phyloP scores from a whole-genome alignment of 2,329 filamentous ascomycete genomes.

The Stagonosporopsis vannaccii region DNA sequence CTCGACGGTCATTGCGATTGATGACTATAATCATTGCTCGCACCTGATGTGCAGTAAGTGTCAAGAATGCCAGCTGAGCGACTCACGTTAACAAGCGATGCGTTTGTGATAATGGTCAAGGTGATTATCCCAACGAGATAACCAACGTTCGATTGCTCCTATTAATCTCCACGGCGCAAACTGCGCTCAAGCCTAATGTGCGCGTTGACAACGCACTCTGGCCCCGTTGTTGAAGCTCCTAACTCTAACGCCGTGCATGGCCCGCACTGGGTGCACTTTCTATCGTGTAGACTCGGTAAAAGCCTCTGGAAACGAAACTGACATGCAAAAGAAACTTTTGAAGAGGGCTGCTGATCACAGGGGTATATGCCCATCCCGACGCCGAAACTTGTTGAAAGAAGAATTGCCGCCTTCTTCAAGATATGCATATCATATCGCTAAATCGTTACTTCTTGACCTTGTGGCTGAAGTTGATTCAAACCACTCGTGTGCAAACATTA shows the following conservation, averaged over 20 bases:
- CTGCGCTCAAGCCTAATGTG: slow-evolving; percentile 26
- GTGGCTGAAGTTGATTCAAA: slow-evolving; percentile 52
- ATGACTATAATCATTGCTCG: neutral
- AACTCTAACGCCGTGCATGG: slow-evolving; percentile 27
- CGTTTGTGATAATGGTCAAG: slow-evolving; percentile 5
- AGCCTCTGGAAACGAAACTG: slow-evolving; percentile 30
- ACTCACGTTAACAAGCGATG: slow-evolving; percentile 9
- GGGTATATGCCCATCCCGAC: slow-evolving; percentile 47
- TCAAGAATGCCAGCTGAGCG: neutral
- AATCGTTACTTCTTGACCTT: slow-evolving; percentile 40
- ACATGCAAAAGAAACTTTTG: slow-evolving; percentile 44
- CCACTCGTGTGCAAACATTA: slow-evolving; percentile 43
- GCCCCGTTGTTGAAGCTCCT: slow-evolving; percentile 37
- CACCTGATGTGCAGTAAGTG: neutral
- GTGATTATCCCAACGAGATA: slow-evolving; percentile 9
- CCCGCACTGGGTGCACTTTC: slow-evolving; percentile 27
- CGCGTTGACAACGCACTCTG: slow-evolving; percentile 40
- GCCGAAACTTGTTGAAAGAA: slow-evolving; percentile 53
- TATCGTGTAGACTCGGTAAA: slow-evolving; percentile 37
- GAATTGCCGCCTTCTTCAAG: slow-evolving; percentile 43
- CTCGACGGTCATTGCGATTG: neutral
- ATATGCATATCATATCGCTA: slow-evolving; percentile 47
- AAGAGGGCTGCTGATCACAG: slow-evolving; percentile 41
- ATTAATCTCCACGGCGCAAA: slow-evolving; percentile 18
- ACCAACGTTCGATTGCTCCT: slow-evolving; percentile 14